Evolutionary conservation across 306 rosid species (phyloP).

Genomic region (Parietaria judaica): DNA sequence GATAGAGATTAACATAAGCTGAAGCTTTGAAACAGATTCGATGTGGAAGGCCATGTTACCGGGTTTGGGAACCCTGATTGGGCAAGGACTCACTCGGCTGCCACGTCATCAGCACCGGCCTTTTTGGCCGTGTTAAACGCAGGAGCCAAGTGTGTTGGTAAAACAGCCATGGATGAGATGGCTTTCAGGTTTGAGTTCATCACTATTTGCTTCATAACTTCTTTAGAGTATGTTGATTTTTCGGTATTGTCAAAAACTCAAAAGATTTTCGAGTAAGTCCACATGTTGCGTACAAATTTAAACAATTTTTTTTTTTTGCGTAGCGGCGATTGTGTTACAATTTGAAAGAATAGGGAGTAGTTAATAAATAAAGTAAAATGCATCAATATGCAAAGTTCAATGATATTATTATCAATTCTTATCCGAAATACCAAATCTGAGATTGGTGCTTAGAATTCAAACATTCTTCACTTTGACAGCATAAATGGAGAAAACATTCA

Average conservation of each 20-base stretch:
- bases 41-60: conserved; percentile 62
- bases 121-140: conserved; percentile 45
- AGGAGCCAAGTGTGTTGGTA: conserved; percentile 82
- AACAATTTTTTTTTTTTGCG: no score
- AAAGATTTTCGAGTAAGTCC: no score
- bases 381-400: no score
- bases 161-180: conserved; percentile 94
- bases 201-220: no score
- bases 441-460: background rate
- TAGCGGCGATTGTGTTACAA: no score
- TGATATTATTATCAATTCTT: no score
- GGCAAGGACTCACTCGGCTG: conserved; percentile 77
- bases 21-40: conserved; percentile 47
- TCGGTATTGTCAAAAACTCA: no score
- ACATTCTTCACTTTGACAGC: conserved; percentile 20
- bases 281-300: no score
- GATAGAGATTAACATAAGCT: background rate
- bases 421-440: no score
- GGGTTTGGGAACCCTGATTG: conserved; percentile 93
- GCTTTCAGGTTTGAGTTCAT: conserved; percentile 55
- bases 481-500: conserved; percentile 46
- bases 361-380: no score
- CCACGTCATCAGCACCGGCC: conserved; percentile 66
- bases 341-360: no score
- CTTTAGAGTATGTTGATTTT: no score